Conservation (phyloP, 352 stramenopile genomes). For the Phytophthora brassicae region DNA sequence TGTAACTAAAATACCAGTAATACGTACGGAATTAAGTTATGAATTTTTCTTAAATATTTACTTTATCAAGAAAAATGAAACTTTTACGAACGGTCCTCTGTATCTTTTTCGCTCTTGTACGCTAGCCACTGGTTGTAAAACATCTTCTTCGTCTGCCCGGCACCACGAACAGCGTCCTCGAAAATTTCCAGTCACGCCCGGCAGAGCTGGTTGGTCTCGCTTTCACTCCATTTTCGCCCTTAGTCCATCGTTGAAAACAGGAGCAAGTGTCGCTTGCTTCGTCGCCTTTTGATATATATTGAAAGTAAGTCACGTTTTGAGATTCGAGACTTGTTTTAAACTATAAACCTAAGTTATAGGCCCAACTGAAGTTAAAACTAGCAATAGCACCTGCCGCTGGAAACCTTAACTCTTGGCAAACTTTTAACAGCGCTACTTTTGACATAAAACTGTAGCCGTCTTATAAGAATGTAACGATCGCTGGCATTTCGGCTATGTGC, state of each 20-base stretch:
- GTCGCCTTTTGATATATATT: not conserved
- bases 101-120: not conserved
- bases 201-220: constrained; percentile 7
- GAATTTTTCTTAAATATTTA: no score
- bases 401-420: not conserved
- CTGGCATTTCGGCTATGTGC: no score
- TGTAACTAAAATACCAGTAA: no score
- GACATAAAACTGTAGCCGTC: not conserved
- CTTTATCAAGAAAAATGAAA: no score
- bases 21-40: no score
- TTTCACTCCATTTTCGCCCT: constrained; percentile 2
- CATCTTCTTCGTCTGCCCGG: constrained; percentile 9
- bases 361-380: constrained; percentile 6
- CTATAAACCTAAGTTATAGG: not conserved
- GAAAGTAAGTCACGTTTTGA: not conserved
- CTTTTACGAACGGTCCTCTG: not conserved
- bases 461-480: no score
- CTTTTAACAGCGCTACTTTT: not conserved
- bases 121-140: constrained; percentile 3
- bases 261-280: not conserved
- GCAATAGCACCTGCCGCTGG: not conserved
- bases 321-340: constrained; percentile 1
- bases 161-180: not conserved
- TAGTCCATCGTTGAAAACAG: constrained; percentile 10
- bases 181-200: not conserved